phyloP scores from a whole-genome alignment of 2,329 filamentous ascomycete genomes.

The Hansfordia pulvinata region DNA sequence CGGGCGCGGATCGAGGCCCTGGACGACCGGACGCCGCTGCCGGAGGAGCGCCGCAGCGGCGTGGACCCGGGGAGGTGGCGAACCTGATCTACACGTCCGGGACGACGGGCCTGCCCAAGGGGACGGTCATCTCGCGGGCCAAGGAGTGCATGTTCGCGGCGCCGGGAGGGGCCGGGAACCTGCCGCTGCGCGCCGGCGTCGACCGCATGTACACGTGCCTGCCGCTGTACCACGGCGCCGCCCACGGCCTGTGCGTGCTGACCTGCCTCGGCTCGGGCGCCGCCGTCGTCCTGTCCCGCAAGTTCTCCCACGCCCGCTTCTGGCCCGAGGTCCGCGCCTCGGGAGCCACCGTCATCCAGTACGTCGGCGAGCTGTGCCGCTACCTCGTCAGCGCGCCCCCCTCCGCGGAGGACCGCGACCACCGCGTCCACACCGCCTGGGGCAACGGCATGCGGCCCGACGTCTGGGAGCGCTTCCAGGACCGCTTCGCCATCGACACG shows the following conservation, averaged over 20 bases:
- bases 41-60: conserved; percentile 35
- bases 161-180: conserved; percentile 6
- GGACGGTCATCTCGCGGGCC: conserved; percentile 41
- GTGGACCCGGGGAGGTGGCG: conserved; percentile 36
- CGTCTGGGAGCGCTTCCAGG: conserved; percentile 50
- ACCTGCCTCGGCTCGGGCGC: conserved; percentile 32
- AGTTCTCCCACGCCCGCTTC: conserved; percentile 56
- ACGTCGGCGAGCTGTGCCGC: conserved; percentile 65
- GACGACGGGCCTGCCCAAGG: conserved; percentile 65
- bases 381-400: conserved; percentile 58
- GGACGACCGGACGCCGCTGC: conserved; percentile 31
- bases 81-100: conserved; percentile 61
- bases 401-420: conserved; percentile 40
- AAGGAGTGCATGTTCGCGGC: no score
- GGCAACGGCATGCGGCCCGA: conserved; percentile 57
- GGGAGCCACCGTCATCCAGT: conserved; percentile 54
- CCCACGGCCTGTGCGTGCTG: conserved; percentile 37
- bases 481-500: conserved; percentile 45
- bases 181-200: conserved; percentile 10
- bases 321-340: conserved; percentile 59
- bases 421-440: conserved; percentile 42
- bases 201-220: conserved; percentile 65
- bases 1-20: conserved; percentile 28
- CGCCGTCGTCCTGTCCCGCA: conserved; percentile 46
- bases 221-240: conserved; percentile 66